These are phyloP conservation scores for Lactarius sp. DNA, from an alignment of 768 basidiomycete species.

Conservation along the genomic window DNA sequence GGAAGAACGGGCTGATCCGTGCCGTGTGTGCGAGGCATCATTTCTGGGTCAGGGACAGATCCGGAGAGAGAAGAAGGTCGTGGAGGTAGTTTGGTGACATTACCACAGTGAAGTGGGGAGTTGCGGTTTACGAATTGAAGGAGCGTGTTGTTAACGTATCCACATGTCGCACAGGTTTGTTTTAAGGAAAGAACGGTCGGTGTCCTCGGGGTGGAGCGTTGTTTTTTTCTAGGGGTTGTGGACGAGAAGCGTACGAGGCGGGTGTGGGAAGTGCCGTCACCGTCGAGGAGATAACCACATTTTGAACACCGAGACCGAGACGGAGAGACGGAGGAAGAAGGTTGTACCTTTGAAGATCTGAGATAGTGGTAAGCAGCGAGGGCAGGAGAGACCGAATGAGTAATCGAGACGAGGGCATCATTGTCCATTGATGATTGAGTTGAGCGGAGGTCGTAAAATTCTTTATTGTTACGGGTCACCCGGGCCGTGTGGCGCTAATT, in stretches of 20 bases:
- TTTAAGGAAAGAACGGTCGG: not conserved
- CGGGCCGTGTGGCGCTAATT: not conserved
- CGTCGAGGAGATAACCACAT: constrained; percentile 50
- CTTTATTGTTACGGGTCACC: constrained; percentile 8
- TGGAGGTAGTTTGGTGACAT: not conserved
- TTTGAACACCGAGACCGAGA: constrained; percentile 39
- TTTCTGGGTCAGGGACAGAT: not conserved
- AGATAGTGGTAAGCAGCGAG: constrained; percentile 60
- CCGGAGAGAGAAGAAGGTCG: not conserved
- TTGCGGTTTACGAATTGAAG: constrained; percentile 21
- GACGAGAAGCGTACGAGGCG: constrained; percentile 33
- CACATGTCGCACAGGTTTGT: constrained; percentile 31
- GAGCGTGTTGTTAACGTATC: constrained; percentile 29
- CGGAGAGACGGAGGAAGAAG: constrained; percentile 6
- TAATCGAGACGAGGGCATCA: constrained; percentile 42
- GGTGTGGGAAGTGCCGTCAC: constrained; percentile 37
- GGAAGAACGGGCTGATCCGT: constrained; percentile 5
- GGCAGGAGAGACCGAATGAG: constrained; percentile 48
- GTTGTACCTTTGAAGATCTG: constrained; percentile 33
- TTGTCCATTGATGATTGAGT: constrained; percentile 3
- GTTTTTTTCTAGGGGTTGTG: constrained; percentile 5
- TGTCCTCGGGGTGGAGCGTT: constrained; percentile 17
- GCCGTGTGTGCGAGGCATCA: constrained; percentile 7
- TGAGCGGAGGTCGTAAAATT: not conserved
- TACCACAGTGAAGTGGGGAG: not conserved